phyloP scores from a whole-genome alignment of 2,329 filamentous ascomycete species.

The Colletotrichum chlorophyti region DNA sequence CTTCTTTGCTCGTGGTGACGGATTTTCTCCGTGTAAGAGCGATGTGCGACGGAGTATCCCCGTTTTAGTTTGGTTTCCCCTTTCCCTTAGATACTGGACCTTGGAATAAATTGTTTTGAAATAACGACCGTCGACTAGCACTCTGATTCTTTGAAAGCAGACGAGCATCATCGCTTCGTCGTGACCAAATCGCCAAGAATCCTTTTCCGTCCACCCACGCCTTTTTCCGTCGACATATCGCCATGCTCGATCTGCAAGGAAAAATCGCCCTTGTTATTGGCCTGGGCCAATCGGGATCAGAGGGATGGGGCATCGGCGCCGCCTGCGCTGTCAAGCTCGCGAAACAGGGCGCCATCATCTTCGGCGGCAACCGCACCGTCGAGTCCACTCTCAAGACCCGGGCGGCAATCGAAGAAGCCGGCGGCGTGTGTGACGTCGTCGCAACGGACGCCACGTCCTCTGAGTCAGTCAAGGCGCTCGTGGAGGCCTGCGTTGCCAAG shows the following conservation, averaged over 20 bases:
- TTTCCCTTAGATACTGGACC: neutral
- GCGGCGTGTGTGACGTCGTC: constrained; percentile 46
- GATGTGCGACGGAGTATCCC: neutral
- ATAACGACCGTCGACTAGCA: no score
- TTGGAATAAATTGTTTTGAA: no score
- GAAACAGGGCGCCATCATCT: constrained; percentile 54
- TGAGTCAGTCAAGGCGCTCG: constrained; percentile 56
- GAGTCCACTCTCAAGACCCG: constrained; percentile 46
- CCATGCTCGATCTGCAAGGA: constrained; percentile 42
- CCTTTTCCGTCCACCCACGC: neutral
- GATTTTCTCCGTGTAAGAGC: constrained; percentile 4
- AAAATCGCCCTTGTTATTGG: constrained; percentile 55
- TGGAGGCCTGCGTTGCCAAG: constrained; percentile 57
- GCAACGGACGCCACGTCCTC: constrained; percentile 59
- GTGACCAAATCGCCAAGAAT: no score
- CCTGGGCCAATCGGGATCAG: constrained; percentile 49
- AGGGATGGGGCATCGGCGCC: constrained; percentile 58
- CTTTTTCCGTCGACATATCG: neutral
- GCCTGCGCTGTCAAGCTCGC: constrained; percentile 56
- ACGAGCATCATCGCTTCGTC: no score
- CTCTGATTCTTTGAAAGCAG: no score
- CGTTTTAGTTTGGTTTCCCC: no score
- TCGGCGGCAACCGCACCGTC: constrained; percentile 56
- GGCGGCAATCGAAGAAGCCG: constrained; percentile 42
- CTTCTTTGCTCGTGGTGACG: constrained; percentile 3